A percentile compares a stretch with the other conserved stretches of the same genome.
Conservation (phyloP, 345 rosid genomes). For the Mercurialis annua region DNA sequence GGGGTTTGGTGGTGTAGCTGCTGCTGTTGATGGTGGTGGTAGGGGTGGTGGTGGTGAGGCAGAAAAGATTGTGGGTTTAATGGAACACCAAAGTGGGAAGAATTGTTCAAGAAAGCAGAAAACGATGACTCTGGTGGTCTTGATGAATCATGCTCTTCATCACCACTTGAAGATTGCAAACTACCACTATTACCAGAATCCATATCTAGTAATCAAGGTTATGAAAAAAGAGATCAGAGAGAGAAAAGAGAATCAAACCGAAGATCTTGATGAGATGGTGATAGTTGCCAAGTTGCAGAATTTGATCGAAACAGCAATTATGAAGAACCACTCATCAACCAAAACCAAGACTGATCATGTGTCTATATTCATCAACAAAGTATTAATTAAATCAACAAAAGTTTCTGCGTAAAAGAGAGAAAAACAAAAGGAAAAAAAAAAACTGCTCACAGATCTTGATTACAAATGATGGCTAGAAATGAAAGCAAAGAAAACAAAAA, state of each 20-base stretch:
- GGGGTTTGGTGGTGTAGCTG: constrained; percentile 14
- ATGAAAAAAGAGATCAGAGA: too few species aligned
- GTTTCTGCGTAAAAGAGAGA: constrained; percentile 20
- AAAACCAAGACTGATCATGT: constrained; percentile 7
- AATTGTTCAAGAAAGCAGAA: constrained; percentile 35
- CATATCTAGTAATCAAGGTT: constrained; percentile 43
- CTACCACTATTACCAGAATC: constrained; percentile 82
- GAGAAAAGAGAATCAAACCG: neutral
- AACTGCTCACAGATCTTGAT: constrained; percentile 5
- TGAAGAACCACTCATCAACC: constrained; percentile 17
- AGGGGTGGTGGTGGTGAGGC: constrained; percentile 24
- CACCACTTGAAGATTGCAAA: constrained; percentile 69
- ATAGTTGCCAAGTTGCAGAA: constrained; percentile 18
- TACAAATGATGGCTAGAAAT: constrained; percentile 3
- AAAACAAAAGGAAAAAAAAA: neutral
- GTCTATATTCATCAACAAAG: neutral
- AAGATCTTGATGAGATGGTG: constrained; percentile 3
- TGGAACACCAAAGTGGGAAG: constrained; percentile 28
- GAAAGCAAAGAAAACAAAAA: constrained; percentile 1
- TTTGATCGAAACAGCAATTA: constrained; percentile 8
- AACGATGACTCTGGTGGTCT: constrained; percentile 37
- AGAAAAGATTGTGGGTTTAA: constrained; percentile 33
- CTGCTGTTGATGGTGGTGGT: neutral
- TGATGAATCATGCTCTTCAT: constrained; percentile 63
- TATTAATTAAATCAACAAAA: constrained; percentile 20